Evolutionary conservation across 371 early-diverging fungal genomes (phyloP), one percentile per base, ranked within the genome.

Genomic region (Rhizomucor miehei): DNA sequence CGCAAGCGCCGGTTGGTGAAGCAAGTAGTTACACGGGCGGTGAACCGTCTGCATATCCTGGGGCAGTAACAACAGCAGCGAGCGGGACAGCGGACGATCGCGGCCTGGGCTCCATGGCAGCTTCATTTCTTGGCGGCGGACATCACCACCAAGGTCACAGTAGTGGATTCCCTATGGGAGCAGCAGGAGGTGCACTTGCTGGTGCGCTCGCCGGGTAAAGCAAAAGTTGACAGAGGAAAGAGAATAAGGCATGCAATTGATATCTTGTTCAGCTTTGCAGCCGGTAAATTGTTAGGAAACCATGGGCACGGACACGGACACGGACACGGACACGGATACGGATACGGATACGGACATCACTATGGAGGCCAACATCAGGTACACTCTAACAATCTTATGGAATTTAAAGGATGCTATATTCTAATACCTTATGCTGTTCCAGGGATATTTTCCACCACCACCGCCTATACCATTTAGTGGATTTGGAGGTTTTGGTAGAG

Each of bases 191-290:
- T 35, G 57, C 58, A 3, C 10, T 63, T 23, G 63, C 52, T 13
- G 63, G 63, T 37, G 25, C 51, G 9, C 48, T 65, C 51, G 25
- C 60, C 11, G 65, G 65, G 65, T 65, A 57, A 51, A 48, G 34
- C 12, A 20, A 24, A 17, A 6, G 10, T 36, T 36, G 10, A 11
- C 5, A 20, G 16, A 39, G 6, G 17, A 25, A 48, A 23, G 8
- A 43, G n/a, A n/a, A n/a, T n/a, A n/a, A n/a, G n/a, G n/a, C n/a
- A 29, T 29, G 29, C 29, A 17, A 47, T 19, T 46, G 29, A 35
- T 37, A 11, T 12, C 3, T 48, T 14, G 19, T 10, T 5, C 23
- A 59, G 60, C 1, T 49, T 54, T 34, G 60, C 60, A 17, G 60
- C 60, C 9, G 54, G 54, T 11, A 59, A 59, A 50, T 25, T 59